Conservation (phyloP, 495 filamentous ascomycete genomes). For the Podospora anserina region DNA sequence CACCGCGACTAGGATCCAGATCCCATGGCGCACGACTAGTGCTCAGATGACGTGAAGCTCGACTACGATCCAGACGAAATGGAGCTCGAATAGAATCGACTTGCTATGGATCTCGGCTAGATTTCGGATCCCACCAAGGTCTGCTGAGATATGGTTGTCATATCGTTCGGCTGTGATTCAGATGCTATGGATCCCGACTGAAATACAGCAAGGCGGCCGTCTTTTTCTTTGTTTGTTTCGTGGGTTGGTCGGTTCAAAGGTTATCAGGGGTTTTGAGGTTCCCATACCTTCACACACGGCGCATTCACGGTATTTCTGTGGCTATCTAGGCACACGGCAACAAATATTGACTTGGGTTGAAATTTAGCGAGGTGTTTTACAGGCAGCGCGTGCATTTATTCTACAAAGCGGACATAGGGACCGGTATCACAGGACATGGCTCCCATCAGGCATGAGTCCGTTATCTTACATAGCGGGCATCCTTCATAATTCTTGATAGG, state of each 20-base stretch:
- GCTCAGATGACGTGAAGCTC: no score
- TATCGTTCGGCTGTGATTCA: constrained; percentile 30
- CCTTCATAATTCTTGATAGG: not conserved
- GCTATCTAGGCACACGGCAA: not conserved
- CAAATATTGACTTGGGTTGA: constrained; percentile 1
- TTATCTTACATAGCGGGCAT: not conserved
- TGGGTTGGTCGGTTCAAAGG: not conserved
- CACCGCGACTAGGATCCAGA: constrained; percentile 36
- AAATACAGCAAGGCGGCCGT: constrained; percentile 10
- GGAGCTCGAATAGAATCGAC: no score
- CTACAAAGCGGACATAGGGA: not conserved
- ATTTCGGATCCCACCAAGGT: no score
- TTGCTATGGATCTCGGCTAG: no score
- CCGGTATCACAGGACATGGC: not conserved
- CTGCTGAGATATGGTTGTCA: no score
- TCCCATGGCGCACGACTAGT: no score
- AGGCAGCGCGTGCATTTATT: not conserved
- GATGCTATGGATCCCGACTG: constrained; percentile 74
- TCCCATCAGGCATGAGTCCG: not conserved
- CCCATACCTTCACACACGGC: not conserved
- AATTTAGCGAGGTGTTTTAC: constrained; percentile 3
- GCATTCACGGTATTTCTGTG: not conserved
- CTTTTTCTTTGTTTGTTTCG: not conserved
- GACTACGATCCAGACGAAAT: no score
- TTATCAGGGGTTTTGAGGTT: not conserved